Evolutionary conservation across 1,284 basidiomycete species (phyloP).

Genomic region (Nidula niveotomentosa): DNA sequence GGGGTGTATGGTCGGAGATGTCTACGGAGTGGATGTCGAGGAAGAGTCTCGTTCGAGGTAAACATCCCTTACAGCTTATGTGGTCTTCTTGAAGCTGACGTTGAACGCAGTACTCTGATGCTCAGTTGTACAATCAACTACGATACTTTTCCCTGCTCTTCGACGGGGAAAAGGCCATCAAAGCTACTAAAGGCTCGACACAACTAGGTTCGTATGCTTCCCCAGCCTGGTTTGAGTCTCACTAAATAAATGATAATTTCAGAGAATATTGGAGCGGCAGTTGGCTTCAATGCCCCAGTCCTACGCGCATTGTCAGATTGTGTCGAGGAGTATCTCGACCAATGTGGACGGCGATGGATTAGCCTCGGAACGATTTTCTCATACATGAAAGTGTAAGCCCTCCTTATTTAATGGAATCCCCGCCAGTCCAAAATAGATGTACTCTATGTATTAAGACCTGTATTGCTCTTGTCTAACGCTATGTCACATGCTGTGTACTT

Average conservation of each 20-base stretch:
- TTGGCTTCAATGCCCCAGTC: conserved; percentile 45
- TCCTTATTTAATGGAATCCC: not conserved
- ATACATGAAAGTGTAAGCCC: conserved; percentile 58
- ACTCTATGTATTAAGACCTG: too few species aligned
- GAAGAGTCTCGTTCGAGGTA: conserved; percentile 76
- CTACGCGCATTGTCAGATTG: conserved; percentile 54
- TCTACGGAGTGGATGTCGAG: conserved; percentile 66
- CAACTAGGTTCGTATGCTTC: conserved; percentile 33
- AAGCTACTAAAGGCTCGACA: conserved; percentile 45
- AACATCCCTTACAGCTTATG: conserved; percentile 17
- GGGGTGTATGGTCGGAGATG: conserved; percentile 88
- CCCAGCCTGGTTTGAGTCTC: not conserved
- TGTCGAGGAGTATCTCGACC: conserved; percentile 78
- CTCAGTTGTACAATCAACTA: conserved; percentile 84
- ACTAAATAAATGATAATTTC: conserved; percentile 1
- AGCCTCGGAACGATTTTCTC: conserved; percentile 77
- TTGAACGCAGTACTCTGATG: conserved; percentile 72
- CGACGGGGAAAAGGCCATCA: conserved; percentile 65
- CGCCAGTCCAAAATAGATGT: too few species aligned
- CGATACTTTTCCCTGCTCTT: conserved; percentile 82
- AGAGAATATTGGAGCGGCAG: conserved; percentile 61
- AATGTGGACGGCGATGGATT: conserved; percentile 87
- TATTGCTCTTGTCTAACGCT: too few species aligned
- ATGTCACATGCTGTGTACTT: too few species aligned
- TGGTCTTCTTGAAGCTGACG: not conserved